Conservation (phyloP, 148 eudicot genomes). For the Heliosperma pusillum region DNA sequence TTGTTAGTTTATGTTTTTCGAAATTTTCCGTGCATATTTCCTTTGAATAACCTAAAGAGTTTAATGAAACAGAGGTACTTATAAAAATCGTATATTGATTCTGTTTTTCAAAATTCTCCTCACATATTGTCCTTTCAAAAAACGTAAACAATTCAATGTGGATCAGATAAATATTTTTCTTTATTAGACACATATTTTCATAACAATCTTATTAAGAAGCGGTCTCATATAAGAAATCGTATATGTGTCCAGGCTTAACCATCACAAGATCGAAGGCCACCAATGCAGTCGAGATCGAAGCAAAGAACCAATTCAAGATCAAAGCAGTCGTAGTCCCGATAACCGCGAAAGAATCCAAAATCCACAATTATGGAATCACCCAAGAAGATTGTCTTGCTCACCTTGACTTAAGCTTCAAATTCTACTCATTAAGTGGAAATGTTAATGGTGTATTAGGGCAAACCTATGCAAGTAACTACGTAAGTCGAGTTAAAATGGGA, state of each 20-base stretch:
- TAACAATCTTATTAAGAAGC: too few relatives aligned
- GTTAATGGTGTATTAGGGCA: conserved; percentile 81
- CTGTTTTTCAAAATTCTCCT: too few relatives aligned
- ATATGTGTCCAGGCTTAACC: conserved; percentile 3
- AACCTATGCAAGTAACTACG: conserved; percentile 60
- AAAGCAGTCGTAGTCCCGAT: conserved; percentile 66
- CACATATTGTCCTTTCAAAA: too few relatives aligned
- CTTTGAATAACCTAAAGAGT: too few relatives aligned
- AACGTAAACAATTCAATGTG: too few relatives aligned
- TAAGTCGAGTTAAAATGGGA: conserved; percentile 67
- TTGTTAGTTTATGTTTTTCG: too few relatives aligned
- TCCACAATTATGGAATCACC: conserved; percentile 59
- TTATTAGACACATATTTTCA: too few relatives aligned
- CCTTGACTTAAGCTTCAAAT: conserved; percentile 70
- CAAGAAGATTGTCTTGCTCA: conserved; percentile 79
- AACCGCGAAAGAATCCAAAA: conserved; percentile 49
- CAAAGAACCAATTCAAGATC: conserved; percentile 67
- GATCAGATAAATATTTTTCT: too few relatives aligned
- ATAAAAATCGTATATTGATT: too few relatives aligned
- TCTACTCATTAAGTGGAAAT: conserved; percentile 49
- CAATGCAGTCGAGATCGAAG: conserved; percentile 52
- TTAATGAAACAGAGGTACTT: too few relatives aligned
- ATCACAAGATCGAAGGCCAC: conserved; percentile 41
- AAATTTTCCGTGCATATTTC: too few relatives aligned
- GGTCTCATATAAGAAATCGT: background rate